phyloP scores from a whole-genome alignment of 805 yeast genomes.

The Lachancea kluyveri region DNA sequence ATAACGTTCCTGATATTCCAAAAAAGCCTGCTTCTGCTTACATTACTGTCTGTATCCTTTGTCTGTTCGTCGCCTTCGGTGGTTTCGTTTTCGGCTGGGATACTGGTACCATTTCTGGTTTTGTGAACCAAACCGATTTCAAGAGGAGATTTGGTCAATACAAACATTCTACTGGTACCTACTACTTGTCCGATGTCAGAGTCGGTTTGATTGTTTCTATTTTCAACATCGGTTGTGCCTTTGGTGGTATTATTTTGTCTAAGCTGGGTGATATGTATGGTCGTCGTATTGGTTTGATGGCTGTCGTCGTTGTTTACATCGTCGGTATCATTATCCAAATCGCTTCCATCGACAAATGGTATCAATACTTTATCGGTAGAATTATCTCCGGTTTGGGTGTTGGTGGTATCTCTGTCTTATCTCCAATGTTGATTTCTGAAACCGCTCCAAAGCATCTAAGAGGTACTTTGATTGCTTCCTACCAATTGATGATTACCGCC shows the following conservation, averaged over 20 bases:
- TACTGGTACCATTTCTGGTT: conserved; percentile 76
- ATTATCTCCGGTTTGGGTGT: conserved; percentile 67
- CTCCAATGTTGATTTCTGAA: conserved; percentile 68
- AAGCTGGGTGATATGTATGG: conserved; percentile 59
- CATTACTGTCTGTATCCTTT: conserved; percentile 28
- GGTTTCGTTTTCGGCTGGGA: conserved; percentile 76
- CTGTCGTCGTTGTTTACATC: conserved; percentile 56
- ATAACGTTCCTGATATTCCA: conserved; percentile 19
- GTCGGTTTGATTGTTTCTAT: conserved; percentile 52
- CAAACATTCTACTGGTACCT: conserved; percentile 34
- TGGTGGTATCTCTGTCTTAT: conserved; percentile 71
- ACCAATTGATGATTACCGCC: conserved; percentile 62
- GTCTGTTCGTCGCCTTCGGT: conserved; percentile 51
- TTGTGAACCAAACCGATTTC: conserved; percentile 53
- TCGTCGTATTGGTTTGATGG: conserved; percentile 57
- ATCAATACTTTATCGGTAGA: conserved; percentile 66
- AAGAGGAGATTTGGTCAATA: conserved; percentile 48
- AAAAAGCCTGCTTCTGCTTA: conserved; percentile 33
- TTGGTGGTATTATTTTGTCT: conserved; percentile 56
- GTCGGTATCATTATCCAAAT: conserved; percentile 66
- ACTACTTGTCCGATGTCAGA: conserved; percentile 45
- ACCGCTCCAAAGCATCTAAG: conserved; percentile 63
- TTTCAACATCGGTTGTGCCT: conserved; percentile 70
- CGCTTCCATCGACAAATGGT: conserved; percentile 49
- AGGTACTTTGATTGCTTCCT: conserved; percentile 65